Evolutionary conservation across 495 filamentous ascomycete species (phyloP).

Genomic region (Xylaria cubensis): DNA sequence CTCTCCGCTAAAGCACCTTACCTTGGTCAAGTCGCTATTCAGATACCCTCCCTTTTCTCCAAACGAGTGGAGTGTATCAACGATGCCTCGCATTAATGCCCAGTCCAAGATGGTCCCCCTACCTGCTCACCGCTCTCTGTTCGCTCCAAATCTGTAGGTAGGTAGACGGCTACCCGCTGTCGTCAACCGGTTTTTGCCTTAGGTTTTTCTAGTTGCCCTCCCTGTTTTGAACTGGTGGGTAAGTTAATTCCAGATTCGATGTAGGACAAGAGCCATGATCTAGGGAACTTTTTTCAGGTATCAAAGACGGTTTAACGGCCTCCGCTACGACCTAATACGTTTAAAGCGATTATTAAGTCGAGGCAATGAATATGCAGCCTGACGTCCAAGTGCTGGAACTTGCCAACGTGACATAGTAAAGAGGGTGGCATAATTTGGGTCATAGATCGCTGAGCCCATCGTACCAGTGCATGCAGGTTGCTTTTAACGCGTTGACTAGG

Average conservation of each 20-base stretch:
- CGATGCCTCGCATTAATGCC: conserved; percentile 27
- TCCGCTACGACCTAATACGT: conserved; percentile 24
- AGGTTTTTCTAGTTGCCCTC: conserved; percentile 5
- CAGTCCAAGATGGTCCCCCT: conserved; percentile 19
- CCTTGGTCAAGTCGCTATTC: conserved; percentile 11
- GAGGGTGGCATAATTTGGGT: conserved; percentile 28
- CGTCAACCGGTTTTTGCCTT: conserved; percentile 31
- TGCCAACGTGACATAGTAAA: conserved; percentile 31
- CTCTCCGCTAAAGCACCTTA: conserved; percentile 2
- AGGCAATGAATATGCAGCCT: conserved; percentile 29
- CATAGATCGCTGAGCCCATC: conserved; percentile 29
- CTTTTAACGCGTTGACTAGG: conserved; percentile 32
- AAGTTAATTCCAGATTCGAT: conserved; percentile 5
- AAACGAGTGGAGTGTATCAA: conserved; percentile 19
- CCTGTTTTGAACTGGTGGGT: conserved; percentile 10
- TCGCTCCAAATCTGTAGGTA: conserved; percentile 8
- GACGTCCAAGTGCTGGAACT: conserved; percentile 28
- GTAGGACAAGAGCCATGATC: conserved; percentile 16
- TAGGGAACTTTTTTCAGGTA: conserved; percentile 18
- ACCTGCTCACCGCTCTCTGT: conserved; percentile 24
- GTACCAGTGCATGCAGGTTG: conserved; percentile 32
- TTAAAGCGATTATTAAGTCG: conserved; percentile 15
- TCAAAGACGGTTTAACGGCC: conserved; percentile 22
- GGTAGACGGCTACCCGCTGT: conserved; percentile 31
- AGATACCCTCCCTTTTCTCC: conserved; percentile 8